These are phyloP conservation scores for Sordariomycetes sp. DNA, from an alignment of 2,329 filamentous ascomycete species.

Conservation along the genomic window DNA sequence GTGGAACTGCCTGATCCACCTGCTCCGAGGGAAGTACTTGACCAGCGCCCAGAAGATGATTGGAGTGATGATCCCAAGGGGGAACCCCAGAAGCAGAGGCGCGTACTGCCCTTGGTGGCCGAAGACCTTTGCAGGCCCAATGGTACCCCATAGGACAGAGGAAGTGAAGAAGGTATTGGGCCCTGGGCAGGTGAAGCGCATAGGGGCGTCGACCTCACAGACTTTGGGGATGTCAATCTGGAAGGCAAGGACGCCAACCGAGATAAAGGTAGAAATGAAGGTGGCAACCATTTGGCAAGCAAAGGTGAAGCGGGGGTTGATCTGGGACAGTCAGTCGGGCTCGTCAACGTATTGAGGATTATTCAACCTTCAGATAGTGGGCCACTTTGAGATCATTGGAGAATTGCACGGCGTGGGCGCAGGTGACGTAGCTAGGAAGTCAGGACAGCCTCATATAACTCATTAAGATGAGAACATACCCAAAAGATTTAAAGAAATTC, in stretches of 20 bases:
- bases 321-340: too few species aligned
- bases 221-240: constrained; percentile 25
- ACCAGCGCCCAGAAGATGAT: constrained; percentile 24
- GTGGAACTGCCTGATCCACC: constrained; percentile 26
- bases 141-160: constrained; percentile 41
- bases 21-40: constrained; percentile 22
- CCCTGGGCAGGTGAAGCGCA: constrained; percentile 38
- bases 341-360: too few species aligned
- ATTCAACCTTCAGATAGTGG: constrained; percentile 34
- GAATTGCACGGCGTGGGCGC: constrained; percentile 31
- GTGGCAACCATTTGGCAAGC: constrained; percentile 35
- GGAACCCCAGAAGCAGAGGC: constrained; percentile 34
- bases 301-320: constrained; percentile 36
- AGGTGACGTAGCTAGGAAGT: constrained; percentile 29
- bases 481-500: constrained; percentile 41
- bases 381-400: constrained; percentile 39
- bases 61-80: constrained; percentile 26
- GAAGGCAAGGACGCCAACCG: constrained; percentile 32
- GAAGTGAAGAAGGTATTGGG: constrained; percentile 25
- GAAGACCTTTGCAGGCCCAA: constrained; percentile 38
- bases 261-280: constrained; percentile 34
- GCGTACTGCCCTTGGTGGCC: constrained; percentile 14
- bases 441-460: background rate
- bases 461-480: constrained; percentile 16
- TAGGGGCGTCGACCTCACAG: constrained; percentile 18